Evolutionary conservation across 1,139 yeast species (phyloP), one percentile per base, ranked within the genome.

Genomic region (Geotrichum restrictum): DNA sequence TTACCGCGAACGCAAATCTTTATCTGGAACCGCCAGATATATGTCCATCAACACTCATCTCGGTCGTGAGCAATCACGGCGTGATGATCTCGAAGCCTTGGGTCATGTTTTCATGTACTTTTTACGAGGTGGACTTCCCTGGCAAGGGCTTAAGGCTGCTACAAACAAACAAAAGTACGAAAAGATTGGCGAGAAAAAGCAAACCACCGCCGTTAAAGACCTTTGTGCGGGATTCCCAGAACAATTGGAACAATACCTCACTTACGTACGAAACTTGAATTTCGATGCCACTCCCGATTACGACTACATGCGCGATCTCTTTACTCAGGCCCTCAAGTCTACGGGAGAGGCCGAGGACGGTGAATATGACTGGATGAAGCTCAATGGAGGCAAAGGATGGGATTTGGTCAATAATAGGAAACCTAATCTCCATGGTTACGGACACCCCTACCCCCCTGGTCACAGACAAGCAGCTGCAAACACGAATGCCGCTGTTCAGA

Each of bases 91-190:
- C 65, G 98, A 93, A 73, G 89, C 95, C 7, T 75, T 93, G 61
- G 98, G 97, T 43, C 97, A 93, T 71, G 98, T 93, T 2, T 88
- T 93, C 67, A 85, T 93, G 72, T 93, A 93, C 72, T 93, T 93
- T 67, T 73, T 93, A 62, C 79, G 95, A 62, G 98, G 98, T 48
- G 89, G 88, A 59, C 79, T 93, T 65, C 98, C 98, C 49, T 93
- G 98, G 98, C 98, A 93, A 74, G 98, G 98, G 29, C 78, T 93
- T 60, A 91, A 91, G 72, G 98, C 98, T n/a, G 95, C 96, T 59
- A 89, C 95, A 39, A 93, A 93, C 74, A 93, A 93, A 72, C 89
- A 87, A 67, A 93, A 93, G 71, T 93, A 93, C 70, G 98, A 93
- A 71, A 91, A 89, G 69, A 93, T 93, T 71, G 98, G 97, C 57